These are phyloP conservation scores for Arabidopsis arenosa DNA, from an alignment of 345 rosid species.

Conservation along the genomic window DNA sequence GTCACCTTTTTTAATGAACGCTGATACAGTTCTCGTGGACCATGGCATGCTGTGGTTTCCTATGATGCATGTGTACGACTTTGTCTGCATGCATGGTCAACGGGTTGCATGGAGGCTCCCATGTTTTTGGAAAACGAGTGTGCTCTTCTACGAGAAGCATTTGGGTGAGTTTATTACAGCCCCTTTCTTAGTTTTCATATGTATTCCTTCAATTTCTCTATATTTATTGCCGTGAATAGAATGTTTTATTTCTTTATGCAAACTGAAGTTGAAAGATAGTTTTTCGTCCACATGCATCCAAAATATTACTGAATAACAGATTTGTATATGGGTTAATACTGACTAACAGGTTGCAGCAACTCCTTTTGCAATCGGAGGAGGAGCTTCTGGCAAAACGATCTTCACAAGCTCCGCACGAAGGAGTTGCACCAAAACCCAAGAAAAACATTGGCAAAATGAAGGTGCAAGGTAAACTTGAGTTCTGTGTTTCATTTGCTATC, in stretches of 20 bases:
- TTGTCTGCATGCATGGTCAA: slow-evolving; percentile 99
- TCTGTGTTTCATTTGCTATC: slow-evolving; percentile 24
- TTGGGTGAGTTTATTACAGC: slow-evolving; percentile 62
- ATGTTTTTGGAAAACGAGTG: slow-evolving; percentile 94
- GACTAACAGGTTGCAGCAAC: slow-evolving; percentile 64
- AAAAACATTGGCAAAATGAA: slow-evolving; percentile 88
- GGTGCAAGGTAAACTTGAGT: slow-evolving; percentile 76
- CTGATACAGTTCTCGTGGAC: slow-evolving; percentile 78
- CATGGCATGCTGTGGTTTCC: slow-evolving; percentile 96
- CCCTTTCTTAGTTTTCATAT: neutral
- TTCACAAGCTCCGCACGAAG: slow-evolving; percentile 64
- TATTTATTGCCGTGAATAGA: neutral
- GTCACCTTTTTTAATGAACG: slow-evolving; percentile 21
- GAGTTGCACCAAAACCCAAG: slow-evolving; percentile 75
- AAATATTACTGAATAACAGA: slow-evolving; percentile 17
- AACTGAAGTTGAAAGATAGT: slow-evolving; percentile 10
- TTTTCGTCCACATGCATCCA: slow-evolving; percentile 24
- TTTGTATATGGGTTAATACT: neutral
- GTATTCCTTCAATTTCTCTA: neutral
- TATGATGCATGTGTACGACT: slow-evolving; percentile 97
- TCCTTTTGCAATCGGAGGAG: slow-evolving; percentile 94
- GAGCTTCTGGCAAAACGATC: slow-evolving; percentile 74
- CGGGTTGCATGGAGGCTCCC: slow-evolving; percentile 98
- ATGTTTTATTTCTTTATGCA: neutral
- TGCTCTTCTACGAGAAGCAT: slow-evolving; percentile 79